Conservation (phyloP, 257 asterid species). For the Plantago ovata region DNA sequence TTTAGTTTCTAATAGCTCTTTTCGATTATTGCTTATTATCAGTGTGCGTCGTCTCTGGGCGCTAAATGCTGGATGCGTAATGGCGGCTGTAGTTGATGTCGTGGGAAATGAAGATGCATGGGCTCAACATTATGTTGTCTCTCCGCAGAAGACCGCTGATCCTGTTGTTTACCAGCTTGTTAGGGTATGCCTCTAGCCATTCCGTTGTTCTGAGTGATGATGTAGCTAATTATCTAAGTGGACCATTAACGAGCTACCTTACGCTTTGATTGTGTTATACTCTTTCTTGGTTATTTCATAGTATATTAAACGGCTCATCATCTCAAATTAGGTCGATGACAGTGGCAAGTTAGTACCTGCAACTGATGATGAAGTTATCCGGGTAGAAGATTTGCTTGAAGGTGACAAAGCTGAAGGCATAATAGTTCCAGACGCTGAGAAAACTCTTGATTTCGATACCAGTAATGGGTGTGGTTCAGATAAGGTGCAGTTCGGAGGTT, state of each 20-base stretch:
- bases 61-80: conserved; percentile 39
- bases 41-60: conserved; percentile 34
- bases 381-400: conserved; percentile 67
- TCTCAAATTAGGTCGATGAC: conserved; percentile 68
- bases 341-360: conserved; percentile 94
- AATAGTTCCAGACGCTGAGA: conserved; percentile 29
- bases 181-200: conserved; percentile 38
- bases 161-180: conserved; percentile 88
- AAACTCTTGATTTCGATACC: conserved; percentile 30
- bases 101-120: conserved; percentile 40
- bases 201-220: too few species aligned
- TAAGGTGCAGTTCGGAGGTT: conserved; percentile 25
- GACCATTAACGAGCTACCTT: too few species aligned
- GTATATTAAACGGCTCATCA: conserved; percentile 11
- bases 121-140: conserved; percentile 30
- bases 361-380: conserved; percentile 82
- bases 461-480: conserved; percentile 24
- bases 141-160: conserved; percentile 38
- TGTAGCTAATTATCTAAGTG: too few species aligned
- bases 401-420: conserved; percentile 45
- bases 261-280: background rate
- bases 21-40: conserved; percentile 5
- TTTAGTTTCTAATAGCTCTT: conserved; percentile 8
- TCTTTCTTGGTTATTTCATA: conserved; percentile 8
- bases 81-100: conserved; percentile 52